Evolutionary conservation across 352 stramenopile species (phyloP).

Genomic region (Phytophthora fragariae): DNA sequence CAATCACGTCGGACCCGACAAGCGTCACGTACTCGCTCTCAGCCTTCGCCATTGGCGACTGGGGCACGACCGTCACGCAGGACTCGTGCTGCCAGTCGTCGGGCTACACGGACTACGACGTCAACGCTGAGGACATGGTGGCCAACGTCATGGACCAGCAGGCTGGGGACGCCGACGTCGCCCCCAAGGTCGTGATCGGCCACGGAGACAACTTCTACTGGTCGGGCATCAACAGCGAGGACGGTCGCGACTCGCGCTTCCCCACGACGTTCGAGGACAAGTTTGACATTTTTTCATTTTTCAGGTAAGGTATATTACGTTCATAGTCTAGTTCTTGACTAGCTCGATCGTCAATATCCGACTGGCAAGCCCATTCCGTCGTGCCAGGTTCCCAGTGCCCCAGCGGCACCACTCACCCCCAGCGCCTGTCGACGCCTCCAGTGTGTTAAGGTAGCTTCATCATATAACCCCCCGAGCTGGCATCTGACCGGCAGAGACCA

Average conservation of each 20-base stretch:
- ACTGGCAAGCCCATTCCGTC: too few relatives aligned
- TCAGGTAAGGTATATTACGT: too few relatives aligned
- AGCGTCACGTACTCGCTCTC: conserved; percentile 54
- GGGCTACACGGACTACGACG: conserved; percentile 66
- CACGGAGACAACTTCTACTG: conserved; percentile 82
- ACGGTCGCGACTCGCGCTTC: conserved; percentile 59
- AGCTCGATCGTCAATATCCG: too few relatives aligned
- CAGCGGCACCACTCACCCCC: too few relatives aligned
- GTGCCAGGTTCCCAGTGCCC: too few relatives aligned
- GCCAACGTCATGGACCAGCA: conserved; percentile 66
- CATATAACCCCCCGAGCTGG: too few relatives aligned
- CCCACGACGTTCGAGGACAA: conserved; percentile 66
- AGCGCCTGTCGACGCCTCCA: too few relatives aligned
- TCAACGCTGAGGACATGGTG: conserved; percentile 68
- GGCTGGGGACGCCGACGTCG: conserved; percentile 39
- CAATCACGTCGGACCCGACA: conserved; percentile 47
- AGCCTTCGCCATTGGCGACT: conserved; percentile 77
- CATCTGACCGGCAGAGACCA: too few relatives aligned
- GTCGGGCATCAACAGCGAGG: conserved; percentile 56
- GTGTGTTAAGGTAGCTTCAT: too few relatives aligned
- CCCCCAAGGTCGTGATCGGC: conserved; percentile 65
- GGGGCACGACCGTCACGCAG: conserved; percentile 63
- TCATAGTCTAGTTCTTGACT: too few relatives aligned
- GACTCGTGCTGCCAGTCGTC: conserved; percentile 76
- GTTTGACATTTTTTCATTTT: too few relatives aligned